Base-by-base conservation (phyloP, 75 land plant genomes). In the Ceratopteris richardii region DNA sequence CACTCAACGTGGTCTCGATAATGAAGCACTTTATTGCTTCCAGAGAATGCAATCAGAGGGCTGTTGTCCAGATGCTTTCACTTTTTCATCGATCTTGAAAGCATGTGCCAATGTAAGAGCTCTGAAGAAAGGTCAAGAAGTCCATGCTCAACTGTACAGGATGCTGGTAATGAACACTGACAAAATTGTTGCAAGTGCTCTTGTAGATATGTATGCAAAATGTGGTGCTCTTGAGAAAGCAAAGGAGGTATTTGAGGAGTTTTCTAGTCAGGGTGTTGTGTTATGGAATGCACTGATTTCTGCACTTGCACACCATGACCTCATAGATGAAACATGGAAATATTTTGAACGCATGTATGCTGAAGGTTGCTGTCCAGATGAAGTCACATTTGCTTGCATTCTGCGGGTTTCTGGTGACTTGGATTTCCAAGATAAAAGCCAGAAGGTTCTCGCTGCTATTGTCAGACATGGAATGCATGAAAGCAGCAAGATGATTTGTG, bases 41-140 rank as follows among this genome's bases (percentile, higher is more conserved):
- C 19, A 61, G 21, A 28, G 57, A 56, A 86, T 86, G 89, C 56
- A 69, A 40, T 21, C 58, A 47, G 64, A 50, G 24, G 73, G 69
- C 16, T 28, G 70, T 22, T 66, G 60, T 24, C 85, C 86, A 16
- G 74, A 66, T 55, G 23, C 58, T 0, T 80, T 74, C 51, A 67
- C 75, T 0, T 23, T 77, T 10, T 43, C 67, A 0, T 55, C 55
- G 41, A 44, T 82, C 57, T 51, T 81, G 27, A 64, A 60, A 48
- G 71, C 58, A 12, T 63, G 63, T 60, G 58, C 61, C 1, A n/a
- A 33, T 1, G 11, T 42, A 28, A 60, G 37, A 14, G 40, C 58
- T 46, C 22, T 61, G 12, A 18, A 47, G 37, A 46, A 21, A 44
- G 72, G 72, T 0, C 48, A 42, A 48, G 37, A 48, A 25, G 33